A percentile compares a stretch with the other conserved stretches of the same genome.
These are phyloP conservation scores for Daldinia vernicosa DNA, from an alignment of 495 filamentous ascomycete species.

Conservation along the genomic window DNA sequence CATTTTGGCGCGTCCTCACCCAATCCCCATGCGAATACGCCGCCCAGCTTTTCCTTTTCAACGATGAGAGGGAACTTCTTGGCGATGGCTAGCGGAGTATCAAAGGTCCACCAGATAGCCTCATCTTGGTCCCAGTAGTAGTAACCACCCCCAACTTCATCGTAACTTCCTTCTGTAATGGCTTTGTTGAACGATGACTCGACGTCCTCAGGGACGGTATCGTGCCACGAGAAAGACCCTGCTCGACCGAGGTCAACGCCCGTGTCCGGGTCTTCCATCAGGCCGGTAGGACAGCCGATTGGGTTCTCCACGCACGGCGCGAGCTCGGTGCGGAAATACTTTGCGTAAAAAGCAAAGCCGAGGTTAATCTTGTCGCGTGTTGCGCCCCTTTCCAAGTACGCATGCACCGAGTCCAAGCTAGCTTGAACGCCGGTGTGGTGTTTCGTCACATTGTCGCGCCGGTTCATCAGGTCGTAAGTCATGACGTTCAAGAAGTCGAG, in stretches of 20 bases:
- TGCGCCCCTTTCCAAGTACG: conserved; percentile 68
- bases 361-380: conserved; percentile 69
- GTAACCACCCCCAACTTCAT: conserved; percentile 68
- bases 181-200: conserved; percentile 62
- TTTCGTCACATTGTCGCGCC: conserved; percentile 71
- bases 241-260: conserved; percentile 71
- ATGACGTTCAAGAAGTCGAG: conserved; percentile 83
- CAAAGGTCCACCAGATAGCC: conserved; percentile 79
- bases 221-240: conserved; percentile 69
- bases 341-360: conserved; percentile 78
- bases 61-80: conserved; percentile 72
- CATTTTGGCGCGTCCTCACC: conserved; percentile 73
- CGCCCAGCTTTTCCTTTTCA: conserved; percentile 66
- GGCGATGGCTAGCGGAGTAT: conserved; percentile 68
- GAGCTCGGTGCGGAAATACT: conserved; percentile 72
- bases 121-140: conserved; percentile 71
- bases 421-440: conserved; percentile 70
- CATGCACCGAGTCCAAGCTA: conserved; percentile 64
- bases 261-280: conserved; percentile 70
- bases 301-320: conserved; percentile 58
- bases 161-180: conserved; percentile 62
- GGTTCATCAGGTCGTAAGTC: conserved; percentile 83
- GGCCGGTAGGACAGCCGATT: conserved; percentile 68
- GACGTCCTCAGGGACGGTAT: conserved; percentile 57
- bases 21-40: conserved; percentile 77